Evolutionary conservation across 371 early-diverging fungal species (phyloP).

Genomic region (Circinella umbellata): DNA sequence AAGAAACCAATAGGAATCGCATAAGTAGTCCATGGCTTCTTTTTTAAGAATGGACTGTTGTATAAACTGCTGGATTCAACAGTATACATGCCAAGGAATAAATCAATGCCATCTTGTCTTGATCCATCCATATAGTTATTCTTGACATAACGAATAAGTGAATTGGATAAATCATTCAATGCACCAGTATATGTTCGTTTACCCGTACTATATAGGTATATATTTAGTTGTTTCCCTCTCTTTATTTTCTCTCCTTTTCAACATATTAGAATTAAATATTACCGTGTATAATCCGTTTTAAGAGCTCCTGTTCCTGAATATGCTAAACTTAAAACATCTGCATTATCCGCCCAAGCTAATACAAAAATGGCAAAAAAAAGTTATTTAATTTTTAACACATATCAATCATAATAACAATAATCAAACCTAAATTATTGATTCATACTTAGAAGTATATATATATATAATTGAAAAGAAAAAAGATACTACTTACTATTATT

Average conservation of each 20-base stretch:
- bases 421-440: too few species aligned
- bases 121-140: slow-evolving; percentile 94
- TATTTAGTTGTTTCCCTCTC: neutral
- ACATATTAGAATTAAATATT: slow-evolving; percentile 7
- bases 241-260: neutral
- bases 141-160: slow-evolving; percentile 82
- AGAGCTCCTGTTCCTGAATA: slow-evolving; percentile 99
- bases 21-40: slow-evolving; percentile 19
- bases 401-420: neutral
- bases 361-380: neutral
- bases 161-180: slow-evolving; percentile 80
- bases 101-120: slow-evolving; percentile 87
- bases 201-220: slow-evolving; percentile 66
- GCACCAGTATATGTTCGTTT: slow-evolving; percentile 83
- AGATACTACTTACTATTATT: slow-evolving; percentile 30
- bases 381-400: neutral
- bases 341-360: slow-evolving; percentile 97
- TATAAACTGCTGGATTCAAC: slow-evolving; percentile 34
- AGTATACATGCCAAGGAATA: slow-evolving; percentile 75
- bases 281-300: slow-evolving; percentile 95
- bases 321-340: slow-evolving; percentile 90
- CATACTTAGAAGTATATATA: too few species aligned
- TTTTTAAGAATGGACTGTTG: slow-evolving; percentile 35
- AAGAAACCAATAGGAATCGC: slow-evolving; percentile 33
- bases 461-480: too few species aligned